Evolutionary conservation across 1,284 basidiomycete species (phyloP).

Genomic region (Malassezia cuniculi): DNA sequence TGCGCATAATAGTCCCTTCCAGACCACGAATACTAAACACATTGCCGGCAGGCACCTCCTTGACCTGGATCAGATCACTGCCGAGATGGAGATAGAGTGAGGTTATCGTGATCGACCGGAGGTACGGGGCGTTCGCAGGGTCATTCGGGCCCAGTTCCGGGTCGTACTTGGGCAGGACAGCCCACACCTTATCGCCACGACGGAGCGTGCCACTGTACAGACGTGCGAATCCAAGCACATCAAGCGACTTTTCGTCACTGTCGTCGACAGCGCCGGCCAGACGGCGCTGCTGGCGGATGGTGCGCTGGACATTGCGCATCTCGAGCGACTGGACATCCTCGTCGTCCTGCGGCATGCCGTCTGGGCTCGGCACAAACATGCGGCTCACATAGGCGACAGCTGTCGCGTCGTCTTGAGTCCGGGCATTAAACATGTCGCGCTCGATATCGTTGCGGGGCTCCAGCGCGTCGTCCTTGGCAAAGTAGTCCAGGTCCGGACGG

Average conservation of each 20-base stretch:
- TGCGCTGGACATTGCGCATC: constrained; percentile 58
- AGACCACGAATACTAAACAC: constrained; percentile 86
- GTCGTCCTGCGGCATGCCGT: constrained; percentile 71
- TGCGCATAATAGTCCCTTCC: constrained; percentile 77
- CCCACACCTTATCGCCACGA: constrained; percentile 55
- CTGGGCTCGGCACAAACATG: constrained; percentile 79
- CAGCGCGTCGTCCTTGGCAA: constrained; percentile 45
- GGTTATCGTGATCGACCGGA: constrained; percentile 56
- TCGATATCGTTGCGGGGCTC: constrained; percentile 67
- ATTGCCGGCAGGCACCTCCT: constrained; percentile 79
- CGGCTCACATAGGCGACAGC: constrained; percentile 72
- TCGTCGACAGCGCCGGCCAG: constrained; percentile 39
- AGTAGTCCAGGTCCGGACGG: constrained; percentile 58
- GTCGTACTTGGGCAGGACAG: constrained; percentile 80
- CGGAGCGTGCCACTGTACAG: constrained; percentile 78
- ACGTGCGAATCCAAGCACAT: constrained; percentile 65
- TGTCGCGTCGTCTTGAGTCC: constrained; percentile 21
- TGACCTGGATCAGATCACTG: constrained; percentile 70
- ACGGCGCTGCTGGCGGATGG: constrained; percentile 26
- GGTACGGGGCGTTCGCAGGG: constrained; percentile 53
- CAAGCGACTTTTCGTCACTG: constrained; percentile 18
- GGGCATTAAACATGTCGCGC: constrained; percentile 56
- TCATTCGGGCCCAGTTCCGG: constrained; percentile 56
- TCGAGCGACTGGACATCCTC: constrained; percentile 54
- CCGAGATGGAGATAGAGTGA: constrained; percentile 98